Percentiles rank a stretch among this genome's conserved stretches.
phyloP scores from a whole-genome alignment of 2,329 filamentous ascomycete genomes.

The Clathrospora elynae region DNA sequence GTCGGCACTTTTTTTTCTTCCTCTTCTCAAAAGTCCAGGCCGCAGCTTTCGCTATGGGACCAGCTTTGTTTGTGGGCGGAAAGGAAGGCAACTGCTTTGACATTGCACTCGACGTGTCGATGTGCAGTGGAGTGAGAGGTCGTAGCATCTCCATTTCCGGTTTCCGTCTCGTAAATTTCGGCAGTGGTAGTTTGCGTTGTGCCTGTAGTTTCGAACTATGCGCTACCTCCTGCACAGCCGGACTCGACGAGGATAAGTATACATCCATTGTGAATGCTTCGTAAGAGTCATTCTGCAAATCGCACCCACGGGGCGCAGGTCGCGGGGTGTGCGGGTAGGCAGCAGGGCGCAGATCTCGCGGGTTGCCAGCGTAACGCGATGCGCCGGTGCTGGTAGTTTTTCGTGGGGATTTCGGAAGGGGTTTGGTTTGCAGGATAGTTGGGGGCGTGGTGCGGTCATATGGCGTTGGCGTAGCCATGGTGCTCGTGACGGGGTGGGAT shows the following conservation, averaged over 20 bases:
- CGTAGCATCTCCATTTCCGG: no score
- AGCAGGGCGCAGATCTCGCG: slow-evolving; percentile 6
- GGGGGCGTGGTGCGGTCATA: slow-evolving; percentile 21
- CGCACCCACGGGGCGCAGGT: slow-evolving; percentile 17
- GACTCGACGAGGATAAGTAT: slow-evolving; percentile 11
- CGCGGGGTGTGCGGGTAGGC: slow-evolving; percentile 13
- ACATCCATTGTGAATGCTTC: slow-evolving; percentile 10
- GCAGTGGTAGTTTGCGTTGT: no score
- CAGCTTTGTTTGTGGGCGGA: neutral
- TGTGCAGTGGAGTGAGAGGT: no score
- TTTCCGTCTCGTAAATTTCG: no score
- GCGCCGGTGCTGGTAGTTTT: slow-evolving; percentile 6
- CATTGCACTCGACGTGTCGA: no score
- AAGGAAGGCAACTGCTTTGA: no score
- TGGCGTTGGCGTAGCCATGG: slow-evolving; percentile 11
- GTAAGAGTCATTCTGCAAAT: slow-evolving; percentile 20
- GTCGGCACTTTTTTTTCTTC: slow-evolving; percentile 11
- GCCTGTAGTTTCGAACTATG: neutral
- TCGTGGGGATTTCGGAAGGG: slow-evolving; percentile 4
- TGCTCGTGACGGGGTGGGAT: slow-evolving; percentile 16
- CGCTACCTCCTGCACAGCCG: slow-evolving; percentile 7
- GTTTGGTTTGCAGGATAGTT: slow-evolving; percentile 8
- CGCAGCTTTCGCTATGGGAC: slow-evolving; percentile 6
- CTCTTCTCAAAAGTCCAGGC: slow-evolving; percentile 10
- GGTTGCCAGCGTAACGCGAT: neutral